These are phyloP conservation scores for Ambrosia hybrid DNA, from an alignment of 140 eudicot genomes.

Conservation along the genomic window DNA sequence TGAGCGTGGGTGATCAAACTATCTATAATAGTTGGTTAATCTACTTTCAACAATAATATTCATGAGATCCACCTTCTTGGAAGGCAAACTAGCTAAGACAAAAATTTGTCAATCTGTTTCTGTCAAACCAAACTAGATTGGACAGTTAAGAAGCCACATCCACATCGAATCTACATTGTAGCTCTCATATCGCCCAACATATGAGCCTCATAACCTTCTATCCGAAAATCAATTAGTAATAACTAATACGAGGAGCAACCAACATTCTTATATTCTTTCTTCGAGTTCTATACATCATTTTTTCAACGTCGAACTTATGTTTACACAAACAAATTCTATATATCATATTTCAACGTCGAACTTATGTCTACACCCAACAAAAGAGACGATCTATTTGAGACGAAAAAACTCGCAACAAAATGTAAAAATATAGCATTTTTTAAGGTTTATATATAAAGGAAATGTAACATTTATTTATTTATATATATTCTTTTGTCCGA, in stretches of 20 bases:
- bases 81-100: neutral
- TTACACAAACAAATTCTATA: too few species aligned
- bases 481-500: constrained; percentile 10
- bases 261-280: too few species aligned
- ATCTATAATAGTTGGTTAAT: too few species aligned
- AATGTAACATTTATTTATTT: neutral
- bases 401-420: neutral
- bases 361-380: neutral
- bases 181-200: too few species aligned
- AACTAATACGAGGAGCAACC: too few species aligned
- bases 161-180: too few species aligned
- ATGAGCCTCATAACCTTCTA: too few species aligned
- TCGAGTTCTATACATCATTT: too few species aligned
- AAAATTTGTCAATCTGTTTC: neutral
- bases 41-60: neutral
- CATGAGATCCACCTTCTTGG: neutral
- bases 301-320: too few species aligned
- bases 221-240: too few species aligned
- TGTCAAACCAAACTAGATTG: neutral
- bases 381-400: neutral
- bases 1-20: too few species aligned
- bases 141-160: neutral
- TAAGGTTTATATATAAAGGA: neutral
- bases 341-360: neutral
- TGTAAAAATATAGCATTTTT: neutral